Conservation (phyloP, 495 filamentous ascomycete genomes). For the Tirmania nivea region DNA sequence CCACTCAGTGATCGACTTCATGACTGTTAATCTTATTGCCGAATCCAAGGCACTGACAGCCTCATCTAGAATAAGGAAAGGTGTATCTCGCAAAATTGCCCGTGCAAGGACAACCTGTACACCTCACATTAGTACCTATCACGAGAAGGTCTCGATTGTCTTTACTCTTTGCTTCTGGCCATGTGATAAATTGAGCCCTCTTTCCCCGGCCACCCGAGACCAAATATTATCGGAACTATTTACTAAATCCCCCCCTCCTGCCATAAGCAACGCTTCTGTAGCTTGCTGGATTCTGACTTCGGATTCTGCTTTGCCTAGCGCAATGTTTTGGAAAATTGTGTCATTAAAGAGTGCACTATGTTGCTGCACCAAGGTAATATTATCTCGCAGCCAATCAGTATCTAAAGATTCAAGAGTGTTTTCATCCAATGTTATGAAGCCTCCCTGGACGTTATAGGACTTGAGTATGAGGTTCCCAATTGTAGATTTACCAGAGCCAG, state of each 20-base stretch:
- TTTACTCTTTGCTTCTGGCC: slow-evolving; percentile 37
- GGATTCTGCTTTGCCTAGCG: slow-evolving; percentile 32
- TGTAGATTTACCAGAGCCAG: slow-evolving; percentile 88
- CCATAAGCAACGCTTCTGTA: no score
- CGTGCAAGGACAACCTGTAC: slow-evolving; percentile 38
- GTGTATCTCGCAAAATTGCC: slow-evolving; percentile 53
- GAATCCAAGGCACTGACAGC: slow-evolving; percentile 65
- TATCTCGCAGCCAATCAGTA: slow-evolving; percentile 50
- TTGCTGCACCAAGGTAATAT: slow-evolving; percentile 70
- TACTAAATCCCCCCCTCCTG: no score
- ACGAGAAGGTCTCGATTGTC: neutral
- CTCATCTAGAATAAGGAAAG: slow-evolving; percentile 76
- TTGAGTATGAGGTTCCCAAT: slow-evolving; percentile 55
- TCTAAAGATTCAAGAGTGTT: slow-evolving; percentile 38
- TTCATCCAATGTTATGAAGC: slow-evolving; percentile 50
- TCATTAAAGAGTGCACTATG: slow-evolving; percentile 66
- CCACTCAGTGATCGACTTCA: slow-evolving; percentile 53
- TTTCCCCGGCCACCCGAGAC: no score
- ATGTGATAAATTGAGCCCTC: slow-evolving; percentile 24
- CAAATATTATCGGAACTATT: no score
- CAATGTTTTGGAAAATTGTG: slow-evolving; percentile 58
- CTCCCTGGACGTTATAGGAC: slow-evolving; percentile 47
- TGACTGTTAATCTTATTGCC: slow-evolving; percentile 40
- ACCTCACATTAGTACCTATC: no score
- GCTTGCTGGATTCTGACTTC: no score